These are phyloP conservation scores for Bretschneidera sinensis DNA, from an alignment of 345 rosid species.

Conservation along the genomic window DNA sequence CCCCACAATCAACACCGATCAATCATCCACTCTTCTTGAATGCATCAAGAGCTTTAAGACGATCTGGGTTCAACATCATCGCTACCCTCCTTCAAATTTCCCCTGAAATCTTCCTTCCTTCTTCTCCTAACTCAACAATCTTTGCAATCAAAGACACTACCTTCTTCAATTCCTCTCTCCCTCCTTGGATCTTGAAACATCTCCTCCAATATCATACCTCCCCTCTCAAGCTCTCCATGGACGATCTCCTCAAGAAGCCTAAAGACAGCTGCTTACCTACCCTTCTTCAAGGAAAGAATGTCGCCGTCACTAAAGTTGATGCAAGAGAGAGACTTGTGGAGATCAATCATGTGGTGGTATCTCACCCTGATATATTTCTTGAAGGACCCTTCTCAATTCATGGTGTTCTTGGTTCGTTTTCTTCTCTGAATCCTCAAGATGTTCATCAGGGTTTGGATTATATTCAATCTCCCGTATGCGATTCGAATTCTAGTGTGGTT, in stretches of 20 bases:
- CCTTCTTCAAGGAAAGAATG: constrained; percentile 39
- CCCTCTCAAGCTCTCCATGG: constrained; percentile 46
- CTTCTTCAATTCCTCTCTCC: constrained; percentile 38
- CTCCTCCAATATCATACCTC: constrained; percentile 69
- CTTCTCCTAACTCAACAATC: constrained; percentile 54
- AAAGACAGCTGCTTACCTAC: constrained; percentile 58
- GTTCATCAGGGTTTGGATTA: constrained; percentile 25
- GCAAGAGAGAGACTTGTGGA: constrained; percentile 31
- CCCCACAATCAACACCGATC: constrained; percentile 13
- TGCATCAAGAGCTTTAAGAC: constrained; percentile 50
- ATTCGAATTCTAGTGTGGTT: constrained; percentile 23
- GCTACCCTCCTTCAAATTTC: constrained; percentile 56
- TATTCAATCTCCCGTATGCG: constrained; percentile 28
- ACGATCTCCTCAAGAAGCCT: constrained; percentile 40
- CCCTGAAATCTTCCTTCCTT: constrained; percentile 56
- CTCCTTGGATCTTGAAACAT: constrained; percentile 52
- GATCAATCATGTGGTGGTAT: constrained; percentile 49
- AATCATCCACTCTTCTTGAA: constrained; percentile 34
- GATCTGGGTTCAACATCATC: constrained; percentile 57
- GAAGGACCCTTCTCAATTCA: constrained; percentile 56
- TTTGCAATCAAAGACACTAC: constrained; percentile 69
- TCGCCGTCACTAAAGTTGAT: constrained; percentile 41
- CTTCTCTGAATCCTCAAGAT: constrained; percentile 25
- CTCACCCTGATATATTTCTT: constrained; percentile 71
- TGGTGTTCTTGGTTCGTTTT: constrained; percentile 62